These are phyloP conservation scores for Mycogone perniciosa DNA, from an alignment of 2,329 filamentous ascomycete species.

Conservation along the genomic window DNA sequence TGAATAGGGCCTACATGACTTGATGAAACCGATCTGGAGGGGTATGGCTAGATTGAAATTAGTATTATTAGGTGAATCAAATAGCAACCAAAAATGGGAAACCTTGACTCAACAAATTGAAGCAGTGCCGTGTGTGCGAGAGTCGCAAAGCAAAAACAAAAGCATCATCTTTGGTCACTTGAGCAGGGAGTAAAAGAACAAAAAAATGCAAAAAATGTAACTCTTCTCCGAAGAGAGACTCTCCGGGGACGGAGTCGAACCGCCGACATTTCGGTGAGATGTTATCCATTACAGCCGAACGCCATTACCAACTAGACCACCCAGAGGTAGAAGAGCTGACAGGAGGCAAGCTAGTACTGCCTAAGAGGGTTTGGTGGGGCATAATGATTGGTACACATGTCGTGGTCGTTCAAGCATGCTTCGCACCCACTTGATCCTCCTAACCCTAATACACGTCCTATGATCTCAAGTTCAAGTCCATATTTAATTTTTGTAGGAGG, in stretches of 20 bases:
- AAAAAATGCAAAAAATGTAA: conserved; percentile 5
- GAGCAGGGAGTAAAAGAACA: not conserved
- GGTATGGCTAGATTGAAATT: conserved; percentile 4
- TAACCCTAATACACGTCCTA: too few relatives aligned
- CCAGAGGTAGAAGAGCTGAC: conserved; percentile 16
- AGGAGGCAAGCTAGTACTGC: not conserved
- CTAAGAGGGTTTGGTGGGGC: not conserved
- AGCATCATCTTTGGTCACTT: not conserved
- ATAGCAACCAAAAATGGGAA: not conserved
- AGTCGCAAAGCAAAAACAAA: not conserved
- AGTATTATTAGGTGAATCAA: not conserved
- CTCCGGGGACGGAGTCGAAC: conserved; percentile 20
- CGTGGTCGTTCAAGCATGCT: too few relatives aligned
- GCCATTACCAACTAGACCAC: conserved; percentile 25
- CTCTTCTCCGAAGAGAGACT: conserved; percentile 10
- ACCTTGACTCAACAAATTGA: not conserved
- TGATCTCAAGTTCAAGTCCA: too few relatives aligned
- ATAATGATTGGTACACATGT: too few relatives aligned
- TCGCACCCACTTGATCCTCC: too few relatives aligned
- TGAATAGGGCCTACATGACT: not conserved
- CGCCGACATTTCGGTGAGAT: conserved; percentile 22
- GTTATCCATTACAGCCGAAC: conserved; percentile 20
- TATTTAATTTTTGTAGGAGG: too few relatives aligned
- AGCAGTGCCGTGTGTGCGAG: too few relatives aligned
- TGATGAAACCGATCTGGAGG: conserved; percentile 8